Evolutionary conservation across 2,329 filamentous ascomycete genomes (phyloP).

Genomic region (Teratosphaeria destructans): DNA sequence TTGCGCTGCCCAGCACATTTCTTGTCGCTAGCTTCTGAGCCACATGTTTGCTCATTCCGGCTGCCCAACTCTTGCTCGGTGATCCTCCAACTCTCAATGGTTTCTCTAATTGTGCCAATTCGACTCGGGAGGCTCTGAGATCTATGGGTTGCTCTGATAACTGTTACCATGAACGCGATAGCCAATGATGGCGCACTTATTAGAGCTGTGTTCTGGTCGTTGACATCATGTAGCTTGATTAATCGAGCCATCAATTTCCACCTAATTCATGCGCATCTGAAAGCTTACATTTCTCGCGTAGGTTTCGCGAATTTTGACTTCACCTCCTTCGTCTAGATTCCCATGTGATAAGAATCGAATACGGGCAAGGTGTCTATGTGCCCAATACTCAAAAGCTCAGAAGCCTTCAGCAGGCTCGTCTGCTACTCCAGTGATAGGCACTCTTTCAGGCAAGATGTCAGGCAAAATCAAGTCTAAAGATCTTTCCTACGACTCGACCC

Average conservation of each 20-base stretch:
- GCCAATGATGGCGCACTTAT: background rate
- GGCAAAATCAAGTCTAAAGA: slow-evolving; percentile 53
- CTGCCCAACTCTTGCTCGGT: background rate
- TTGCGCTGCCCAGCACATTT: background rate
- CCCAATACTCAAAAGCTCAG: too few species aligned
- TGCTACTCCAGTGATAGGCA: background rate
- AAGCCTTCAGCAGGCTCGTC: background rate
- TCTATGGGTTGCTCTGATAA: background rate
- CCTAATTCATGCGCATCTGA: background rate
- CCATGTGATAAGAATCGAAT: background rate
- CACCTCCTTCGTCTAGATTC: background rate
- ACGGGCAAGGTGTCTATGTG: background rate
- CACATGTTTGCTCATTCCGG: background rate
- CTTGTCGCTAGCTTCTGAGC: background rate
- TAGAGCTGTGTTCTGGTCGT: background rate
- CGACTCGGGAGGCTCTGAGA: background rate
- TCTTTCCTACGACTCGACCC: slow-evolving; percentile 53
- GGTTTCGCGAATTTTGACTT: background rate
- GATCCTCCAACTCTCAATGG: background rate
- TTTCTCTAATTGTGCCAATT: background rate
- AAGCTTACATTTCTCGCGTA: background rate
- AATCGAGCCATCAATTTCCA: background rate
- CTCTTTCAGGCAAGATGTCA: slow-evolving; percentile 8
- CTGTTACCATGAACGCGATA: background rate
- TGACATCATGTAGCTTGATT: background rate